A percentile compares a stretch with the other conserved stretches of the same genome.
These are phyloP conservation scores for Pestalotiopsis sp. DNA, from an alignment of 2,329 filamentous ascomycete genomes.

Conservation along the genomic window DNA sequence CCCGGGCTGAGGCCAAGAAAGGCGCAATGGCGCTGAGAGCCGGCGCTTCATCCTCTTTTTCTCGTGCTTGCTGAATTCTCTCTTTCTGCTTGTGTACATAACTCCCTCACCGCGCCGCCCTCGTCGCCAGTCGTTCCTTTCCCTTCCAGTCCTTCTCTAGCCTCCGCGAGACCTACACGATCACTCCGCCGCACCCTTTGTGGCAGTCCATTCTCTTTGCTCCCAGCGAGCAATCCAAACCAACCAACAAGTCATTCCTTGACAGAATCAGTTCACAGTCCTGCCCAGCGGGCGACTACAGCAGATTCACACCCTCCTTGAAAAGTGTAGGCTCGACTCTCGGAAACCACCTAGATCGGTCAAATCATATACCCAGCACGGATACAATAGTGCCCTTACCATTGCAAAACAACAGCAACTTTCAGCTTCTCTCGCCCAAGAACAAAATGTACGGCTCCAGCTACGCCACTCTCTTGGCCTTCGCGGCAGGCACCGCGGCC, in stretches of 20 bases:
- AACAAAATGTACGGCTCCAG: conserved; percentile 1
- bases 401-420: not conserved
- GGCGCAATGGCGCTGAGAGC: conserved; percentile 5
- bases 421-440: not conserved
- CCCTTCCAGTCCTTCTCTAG: not conserved
- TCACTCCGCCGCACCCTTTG: conserved; percentile 4
- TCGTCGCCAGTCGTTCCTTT: not conserved
- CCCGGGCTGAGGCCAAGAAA: not conserved
- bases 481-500: conserved; percentile 9
- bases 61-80: not conserved
- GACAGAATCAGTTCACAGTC: conserved; percentile 1
- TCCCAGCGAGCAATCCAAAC: conserved; percentile 3
- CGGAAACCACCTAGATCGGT: not conserved
- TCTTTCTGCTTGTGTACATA: not conserved
- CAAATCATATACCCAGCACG: not conserved
- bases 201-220: conserved; percentile 8
- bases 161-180: not conserved
- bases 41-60: not conserved
- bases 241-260: conserved; percentile 5
- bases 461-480: conserved; percentile 3
- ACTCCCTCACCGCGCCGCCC: not conserved
- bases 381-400: not conserved
- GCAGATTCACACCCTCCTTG: not conserved
- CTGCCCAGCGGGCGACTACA: conserved; percentile 6
- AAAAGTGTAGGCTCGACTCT: not conserved